These are phyloP conservation scores for Globisporangium polare DNA, from an alignment of 352 stramenopile species.

Conservation along the genomic window DNA sequence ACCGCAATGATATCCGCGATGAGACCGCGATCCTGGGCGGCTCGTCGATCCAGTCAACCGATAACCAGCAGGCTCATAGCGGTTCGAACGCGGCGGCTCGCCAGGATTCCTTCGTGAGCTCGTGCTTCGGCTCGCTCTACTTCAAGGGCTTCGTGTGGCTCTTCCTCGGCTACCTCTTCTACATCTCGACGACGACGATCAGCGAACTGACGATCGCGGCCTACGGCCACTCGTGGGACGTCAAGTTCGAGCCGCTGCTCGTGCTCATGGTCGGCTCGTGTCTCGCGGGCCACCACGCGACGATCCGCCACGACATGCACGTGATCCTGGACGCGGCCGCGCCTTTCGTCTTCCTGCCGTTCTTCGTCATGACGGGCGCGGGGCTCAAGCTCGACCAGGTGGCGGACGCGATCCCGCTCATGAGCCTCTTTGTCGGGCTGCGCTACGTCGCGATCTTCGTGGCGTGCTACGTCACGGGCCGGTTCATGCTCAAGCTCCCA, in stretches of 20 bases:
- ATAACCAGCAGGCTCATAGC: not conserved
- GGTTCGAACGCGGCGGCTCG: not conserved
- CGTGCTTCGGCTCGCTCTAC: constrained; percentile 35
- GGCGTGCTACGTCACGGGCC: constrained; percentile 50
- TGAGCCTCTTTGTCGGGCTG: constrained; percentile 57
- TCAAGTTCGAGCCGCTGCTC: constrained; percentile 69
- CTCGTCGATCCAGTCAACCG: too few species aligned
- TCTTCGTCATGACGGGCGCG: constrained; percentile 77
- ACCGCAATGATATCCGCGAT: not conserved
- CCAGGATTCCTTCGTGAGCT: too few species aligned
- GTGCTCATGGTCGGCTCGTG: constrained; percentile 68
- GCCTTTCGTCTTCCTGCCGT: constrained; percentile 69
- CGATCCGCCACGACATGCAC: constrained; percentile 75
- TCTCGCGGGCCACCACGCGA: constrained; percentile 51
- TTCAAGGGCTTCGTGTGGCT: constrained; percentile 69
- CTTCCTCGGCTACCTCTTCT: constrained; percentile 53
- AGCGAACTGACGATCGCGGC: constrained; percentile 32
- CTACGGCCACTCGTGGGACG: constrained; percentile 55
- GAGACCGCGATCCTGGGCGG: too few species aligned
- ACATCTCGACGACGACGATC: constrained; percentile 48
- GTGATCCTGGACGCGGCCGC: constrained; percentile 64
- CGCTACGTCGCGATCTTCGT: constrained; percentile 59
- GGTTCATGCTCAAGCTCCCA: constrained; percentile 59
- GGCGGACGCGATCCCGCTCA: constrained; percentile 50
- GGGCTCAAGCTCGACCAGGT: constrained; percentile 68